Conservation (phyloP, 176 grass and related monocot genomes). For the Secale cereale region DNA sequence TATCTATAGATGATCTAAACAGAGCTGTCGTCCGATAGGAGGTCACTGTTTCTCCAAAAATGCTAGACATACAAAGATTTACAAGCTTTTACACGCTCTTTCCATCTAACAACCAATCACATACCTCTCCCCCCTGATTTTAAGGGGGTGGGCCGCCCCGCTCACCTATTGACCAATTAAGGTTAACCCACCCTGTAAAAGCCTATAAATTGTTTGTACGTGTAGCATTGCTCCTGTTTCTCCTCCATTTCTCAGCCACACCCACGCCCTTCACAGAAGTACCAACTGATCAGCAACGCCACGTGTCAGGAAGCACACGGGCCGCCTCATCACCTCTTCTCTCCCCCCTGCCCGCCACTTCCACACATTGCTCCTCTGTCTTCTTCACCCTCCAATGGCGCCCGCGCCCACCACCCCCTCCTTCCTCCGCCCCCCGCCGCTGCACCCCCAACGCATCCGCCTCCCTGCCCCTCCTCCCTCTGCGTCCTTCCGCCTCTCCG, state of each 20-base stretch:
- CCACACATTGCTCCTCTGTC: not conserved
- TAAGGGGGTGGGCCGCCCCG: no score
- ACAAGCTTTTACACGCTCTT: no score
- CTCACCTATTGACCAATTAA: no score
- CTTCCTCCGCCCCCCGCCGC: slow-evolving; percentile 5
- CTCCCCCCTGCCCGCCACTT: not conserved
- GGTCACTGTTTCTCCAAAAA: no score
- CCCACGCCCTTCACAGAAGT: not conserved
- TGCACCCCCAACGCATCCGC: not conserved
- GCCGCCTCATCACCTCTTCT: not conserved
- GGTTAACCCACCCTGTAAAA: no score
- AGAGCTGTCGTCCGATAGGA: no score
- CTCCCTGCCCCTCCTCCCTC: slow-evolving; percentile 2
- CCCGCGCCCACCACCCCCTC: slow-evolving; percentile 25
- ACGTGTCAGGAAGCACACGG: not conserved
- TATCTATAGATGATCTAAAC: no score
- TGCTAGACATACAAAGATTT: no score
- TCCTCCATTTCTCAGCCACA: not conserved
- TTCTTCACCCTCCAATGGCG: slow-evolving; percentile 16
- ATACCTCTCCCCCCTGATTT: no score
- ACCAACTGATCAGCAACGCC: not conserved
- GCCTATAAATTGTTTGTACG: no score
- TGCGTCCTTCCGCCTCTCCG: slow-evolving; percentile 36
- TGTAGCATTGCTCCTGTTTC: no score
- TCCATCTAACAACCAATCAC: no score